Percentiles rank a stretch among this genome's conserved stretches.
Evolutionary conservation across 106 monocot genomes (phyloP).

Genomic region (Phalaenopsis equestris): DNA sequence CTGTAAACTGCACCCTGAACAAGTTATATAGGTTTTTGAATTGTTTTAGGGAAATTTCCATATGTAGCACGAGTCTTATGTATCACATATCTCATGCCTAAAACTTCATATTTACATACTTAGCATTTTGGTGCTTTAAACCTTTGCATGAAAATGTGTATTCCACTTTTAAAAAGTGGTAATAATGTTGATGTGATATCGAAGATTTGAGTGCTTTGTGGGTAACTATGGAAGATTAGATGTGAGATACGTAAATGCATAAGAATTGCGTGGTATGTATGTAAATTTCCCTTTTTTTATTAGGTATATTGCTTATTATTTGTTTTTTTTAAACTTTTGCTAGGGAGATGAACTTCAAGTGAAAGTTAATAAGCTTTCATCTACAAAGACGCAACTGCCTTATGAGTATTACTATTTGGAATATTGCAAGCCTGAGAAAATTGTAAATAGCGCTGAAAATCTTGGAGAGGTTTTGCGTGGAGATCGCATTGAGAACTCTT

Average conservation of each 20-base stretch:
- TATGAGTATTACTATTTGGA: slow-evolving; percentile 87
- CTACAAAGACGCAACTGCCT: slow-evolving; percentile 87
- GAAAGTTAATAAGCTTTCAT: slow-evolving; percentile 91
- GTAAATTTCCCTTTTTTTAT: too few relatives aligned
- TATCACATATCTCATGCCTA: too few relatives aligned
- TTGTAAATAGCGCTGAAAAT: slow-evolving; percentile 79
- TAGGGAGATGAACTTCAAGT: slow-evolving; percentile 87
- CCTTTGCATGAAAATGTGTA: too few relatives aligned
- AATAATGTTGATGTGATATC: too few relatives aligned
- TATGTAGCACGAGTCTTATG: too few relatives aligned
- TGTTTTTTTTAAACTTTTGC: neutral
- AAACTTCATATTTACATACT: too few relatives aligned
- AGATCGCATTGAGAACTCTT: slow-evolving; percentile 84
- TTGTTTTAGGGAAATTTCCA: neutral
- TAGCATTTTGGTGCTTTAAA: too few relatives aligned
- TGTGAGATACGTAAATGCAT: too few relatives aligned
- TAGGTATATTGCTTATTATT: neutral
- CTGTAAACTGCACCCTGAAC: neutral
- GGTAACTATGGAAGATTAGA: too few relatives aligned
- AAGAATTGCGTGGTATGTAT: too few relatives aligned
- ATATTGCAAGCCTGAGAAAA: slow-evolving; percentile 55
- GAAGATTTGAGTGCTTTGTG: too few relatives aligned
- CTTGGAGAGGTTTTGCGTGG: slow-evolving; percentile 88
- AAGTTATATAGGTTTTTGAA: neutral
- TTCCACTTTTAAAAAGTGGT: too few relatives aligned